Percentiles rank a stretch among this genome's conserved stretches.
Evolutionary conservation across 2,329 filamentous ascomycete species (phyloP).

Genomic region (Trichoderma aggressivum): DNA sequence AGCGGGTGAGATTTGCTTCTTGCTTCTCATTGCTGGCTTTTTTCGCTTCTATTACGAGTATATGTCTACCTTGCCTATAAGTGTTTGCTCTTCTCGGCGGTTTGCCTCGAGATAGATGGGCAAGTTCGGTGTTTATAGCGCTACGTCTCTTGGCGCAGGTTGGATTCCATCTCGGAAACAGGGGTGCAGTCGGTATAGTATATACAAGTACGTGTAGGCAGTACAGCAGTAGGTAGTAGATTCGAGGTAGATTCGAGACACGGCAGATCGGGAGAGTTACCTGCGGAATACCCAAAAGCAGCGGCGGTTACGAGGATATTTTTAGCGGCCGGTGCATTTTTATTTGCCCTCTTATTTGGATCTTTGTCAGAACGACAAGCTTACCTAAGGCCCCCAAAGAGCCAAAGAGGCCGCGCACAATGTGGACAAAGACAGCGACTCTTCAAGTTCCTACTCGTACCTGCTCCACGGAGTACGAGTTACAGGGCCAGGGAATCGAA

Average conservation of each 20-base stretch:
- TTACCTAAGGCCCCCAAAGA: neutral
- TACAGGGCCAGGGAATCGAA: neutral
- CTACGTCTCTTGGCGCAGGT: neutral
- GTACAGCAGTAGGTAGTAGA: neutral
- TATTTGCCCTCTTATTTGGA: neutral
- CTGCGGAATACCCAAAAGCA: neutral
- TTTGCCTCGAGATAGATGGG: neutral
- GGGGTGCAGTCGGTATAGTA: neutral
- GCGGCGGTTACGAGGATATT: neutral
- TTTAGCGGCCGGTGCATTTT: constrained; percentile 1
- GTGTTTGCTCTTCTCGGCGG: neutral
- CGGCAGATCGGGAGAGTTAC: neutral
- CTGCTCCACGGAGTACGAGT: neutral
- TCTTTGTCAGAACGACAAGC: neutral
- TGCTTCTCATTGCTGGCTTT: neutral
- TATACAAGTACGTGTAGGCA: no score
- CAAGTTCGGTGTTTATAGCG: neutral
- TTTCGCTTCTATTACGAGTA: neutral
- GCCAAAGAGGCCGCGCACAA: neutral
- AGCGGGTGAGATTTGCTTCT: neutral
- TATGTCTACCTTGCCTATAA: neutral
- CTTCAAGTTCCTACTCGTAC: neutral
- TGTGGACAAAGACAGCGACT: neutral
- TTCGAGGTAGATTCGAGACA: neutral
- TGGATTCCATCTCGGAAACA: neutral